Percentiles rank a stretch among this genome's conserved stretches.
Conservation (phyloP, 768 basidiomycete species). For the Leccinum broughii region DNA sequence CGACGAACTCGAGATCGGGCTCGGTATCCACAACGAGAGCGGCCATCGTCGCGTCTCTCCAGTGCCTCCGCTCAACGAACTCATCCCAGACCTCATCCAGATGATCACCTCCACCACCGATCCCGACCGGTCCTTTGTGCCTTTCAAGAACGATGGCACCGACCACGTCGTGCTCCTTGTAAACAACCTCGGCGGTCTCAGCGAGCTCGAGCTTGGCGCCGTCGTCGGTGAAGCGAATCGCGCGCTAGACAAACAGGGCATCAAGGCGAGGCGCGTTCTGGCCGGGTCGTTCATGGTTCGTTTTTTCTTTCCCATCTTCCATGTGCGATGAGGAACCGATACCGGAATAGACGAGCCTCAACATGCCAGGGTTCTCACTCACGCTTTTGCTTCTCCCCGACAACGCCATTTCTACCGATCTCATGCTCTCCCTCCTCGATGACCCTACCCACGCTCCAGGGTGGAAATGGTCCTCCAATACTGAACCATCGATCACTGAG, state of each 20-base stretch:
- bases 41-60: slow-evolving; percentile 69
- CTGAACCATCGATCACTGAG: slow-evolving; percentile 35
- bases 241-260: slow-evolving; percentile 54
- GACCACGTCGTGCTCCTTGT: slow-evolving; percentile 79
- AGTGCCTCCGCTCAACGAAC: slow-evolving; percentile 65
- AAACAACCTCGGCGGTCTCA: slow-evolving; percentile 87
- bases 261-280: slow-evolving; percentile 62
- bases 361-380: slow-evolving; percentile 91
- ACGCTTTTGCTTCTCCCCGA: slow-evolving; percentile 76
- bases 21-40: slow-evolving; percentile 91
- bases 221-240: slow-evolving; percentile 62
- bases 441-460: slow-evolving; percentile 69
- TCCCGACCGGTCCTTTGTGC: slow-evolving; percentile 74
- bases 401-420: slow-evolving; percentile 36
- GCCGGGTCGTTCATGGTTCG: slow-evolving; percentile 86
- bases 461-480: slow-evolving; percentile 76
- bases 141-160: slow-evolving; percentile 57
- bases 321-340: not conserved
- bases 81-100: slow-evolving; percentile 69
- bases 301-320: not conserved
- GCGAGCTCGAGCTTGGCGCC: slow-evolving; percentile 76
- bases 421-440: slow-evolving; percentile 70
- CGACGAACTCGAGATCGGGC: slow-evolving; percentile 82
- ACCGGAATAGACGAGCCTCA: slow-evolving; percentile 69
- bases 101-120: slow-evolving; percentile 73